These are phyloP conservation scores for Cyberlindnera maclurae DNA, from an alignment of 805 yeast genomes.

Conservation along the genomic window DNA sequence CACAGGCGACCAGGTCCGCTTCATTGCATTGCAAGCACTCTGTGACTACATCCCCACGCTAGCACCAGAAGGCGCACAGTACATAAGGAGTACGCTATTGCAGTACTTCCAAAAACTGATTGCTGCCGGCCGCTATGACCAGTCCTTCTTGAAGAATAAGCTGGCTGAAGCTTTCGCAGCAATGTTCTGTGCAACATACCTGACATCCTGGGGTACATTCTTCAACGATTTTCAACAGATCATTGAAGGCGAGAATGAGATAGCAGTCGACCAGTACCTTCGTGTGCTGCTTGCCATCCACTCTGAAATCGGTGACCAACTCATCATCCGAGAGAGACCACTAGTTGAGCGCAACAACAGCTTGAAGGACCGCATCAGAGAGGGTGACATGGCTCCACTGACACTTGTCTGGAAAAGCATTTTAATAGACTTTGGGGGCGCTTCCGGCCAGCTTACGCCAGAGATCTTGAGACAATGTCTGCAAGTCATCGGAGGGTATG, in stretches of 20 bases:
- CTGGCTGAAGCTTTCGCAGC: conserved; percentile 48
- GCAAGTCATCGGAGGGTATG: conserved; percentile 72
- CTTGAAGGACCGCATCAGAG: conserved; percentile 78
- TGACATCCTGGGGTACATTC: conserved; percentile 41
- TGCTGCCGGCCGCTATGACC: conserved; percentile 24
- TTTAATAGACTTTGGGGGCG: conserved; percentile 31
- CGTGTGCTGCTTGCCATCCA: conserved; percentile 73
- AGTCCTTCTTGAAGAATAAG: conserved; percentile 45
- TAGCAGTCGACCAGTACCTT: conserved; percentile 56
- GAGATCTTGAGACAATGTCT: conserved; percentile 54
- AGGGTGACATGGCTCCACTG: conserved; percentile 61
- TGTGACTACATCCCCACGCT: conserved; percentile 20
- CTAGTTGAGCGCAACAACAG: conserved; percentile 56
- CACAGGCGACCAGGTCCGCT: conserved; percentile 23
- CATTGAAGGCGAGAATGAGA: conserved; percentile 22
- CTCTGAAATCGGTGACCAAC: conserved; percentile 88
- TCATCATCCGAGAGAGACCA: conserved; percentile 62
- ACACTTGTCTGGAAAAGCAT: conserved; percentile 63
- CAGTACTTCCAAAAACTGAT: conserved; percentile 16
- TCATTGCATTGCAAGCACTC: conserved; percentile 24
- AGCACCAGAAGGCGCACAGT: conserved; percentile 12
- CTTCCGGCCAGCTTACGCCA: conserved; percentile 23
- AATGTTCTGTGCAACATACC: conserved; percentile 43
- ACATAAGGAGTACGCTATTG: conserved; percentile 20
- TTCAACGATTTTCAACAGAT: conserved; percentile 42